Evolutionary conservation across 352 stramenopile species (phyloP).

Genomic region (Phytophthora syringae): DNA sequence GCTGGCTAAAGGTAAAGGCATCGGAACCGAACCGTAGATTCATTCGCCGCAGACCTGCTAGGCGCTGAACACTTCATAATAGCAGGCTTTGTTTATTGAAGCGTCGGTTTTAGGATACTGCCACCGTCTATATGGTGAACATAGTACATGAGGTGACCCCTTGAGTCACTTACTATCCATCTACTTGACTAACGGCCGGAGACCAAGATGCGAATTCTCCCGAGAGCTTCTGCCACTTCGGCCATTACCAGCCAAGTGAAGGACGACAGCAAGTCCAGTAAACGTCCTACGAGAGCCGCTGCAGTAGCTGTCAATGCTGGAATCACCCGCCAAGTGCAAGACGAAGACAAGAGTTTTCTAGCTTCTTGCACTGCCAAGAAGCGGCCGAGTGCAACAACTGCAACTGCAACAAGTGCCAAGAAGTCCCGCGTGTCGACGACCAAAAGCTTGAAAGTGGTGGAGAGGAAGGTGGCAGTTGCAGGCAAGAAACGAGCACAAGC

Average conservation of each 20-base stretch:
- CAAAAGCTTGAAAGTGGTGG: not conserved
- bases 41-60: too few species aligned
- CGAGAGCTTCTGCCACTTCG: constrained; percentile 8
- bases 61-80: too few species aligned
- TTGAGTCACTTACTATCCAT: too few species aligned
- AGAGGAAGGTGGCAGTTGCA: constrained; percentile 8
- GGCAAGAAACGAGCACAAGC: constrained; percentile 38
- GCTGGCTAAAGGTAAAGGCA: too few species aligned
- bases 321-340: constrained; percentile 21
- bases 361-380: constrained; percentile 24
- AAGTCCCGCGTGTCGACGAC: not conserved
- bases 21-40: too few species aligned
- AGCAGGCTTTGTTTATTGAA: too few species aligned
- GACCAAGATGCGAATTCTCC: too few species aligned
- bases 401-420: constrained; percentile 6
- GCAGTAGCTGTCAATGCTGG: constrained; percentile 18
- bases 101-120: too few species aligned
- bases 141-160: too few species aligned
- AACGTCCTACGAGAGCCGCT: constrained; percentile 24
- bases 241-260: constrained; percentile 15
- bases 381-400: constrained; percentile 6
- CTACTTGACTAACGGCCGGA: too few species aligned
- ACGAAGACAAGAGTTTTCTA: constrained; percentile 7
- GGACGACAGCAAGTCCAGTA: constrained; percentile 8
- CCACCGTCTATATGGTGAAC: too few species aligned